phyloP scores from a whole-genome alignment of 148 eudicot species.

The Fagopyrum homotropicum region DNA sequence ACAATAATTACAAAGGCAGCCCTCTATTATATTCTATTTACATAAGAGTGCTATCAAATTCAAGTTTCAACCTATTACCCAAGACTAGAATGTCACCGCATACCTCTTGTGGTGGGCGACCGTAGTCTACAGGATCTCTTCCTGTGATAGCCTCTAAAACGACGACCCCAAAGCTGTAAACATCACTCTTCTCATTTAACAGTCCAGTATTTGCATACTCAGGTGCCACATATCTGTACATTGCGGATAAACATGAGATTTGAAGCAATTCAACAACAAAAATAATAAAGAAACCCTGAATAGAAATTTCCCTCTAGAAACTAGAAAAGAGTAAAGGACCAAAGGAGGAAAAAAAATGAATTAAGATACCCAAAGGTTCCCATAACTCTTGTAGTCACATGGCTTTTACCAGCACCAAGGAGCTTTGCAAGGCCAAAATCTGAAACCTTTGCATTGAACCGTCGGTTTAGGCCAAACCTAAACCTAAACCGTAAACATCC shows the following conservation, averaged over 20 bases:
- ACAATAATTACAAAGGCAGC: too few relatives aligned
- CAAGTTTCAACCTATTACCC: too few relatives aligned
- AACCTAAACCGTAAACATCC: too few relatives aligned
- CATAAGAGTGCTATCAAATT: too few relatives aligned
- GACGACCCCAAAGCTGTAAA: slow-evolving; percentile 68
- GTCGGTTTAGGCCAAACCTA: too few relatives aligned
- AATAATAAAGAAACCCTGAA: too few relatives aligned
- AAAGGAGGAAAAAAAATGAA: too few relatives aligned
- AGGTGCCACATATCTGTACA: slow-evolving; percentile 65
- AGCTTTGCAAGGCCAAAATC: slow-evolving; percentile 76
- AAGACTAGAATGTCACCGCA: too few relatives aligned
- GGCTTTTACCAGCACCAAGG: slow-evolving; percentile 64
- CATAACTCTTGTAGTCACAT: slow-evolving; percentile 69
- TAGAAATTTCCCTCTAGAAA: too few relatives aligned
- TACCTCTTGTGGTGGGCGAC: slow-evolving; percentile 63
- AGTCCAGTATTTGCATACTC: slow-evolving; percentile 77
- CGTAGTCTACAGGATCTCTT: slow-evolving; percentile 71
- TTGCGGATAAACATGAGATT: not conserved
- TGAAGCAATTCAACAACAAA: too few relatives aligned
- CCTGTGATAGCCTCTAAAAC: slow-evolving; percentile 64
- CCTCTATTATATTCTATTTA: too few relatives aligned
- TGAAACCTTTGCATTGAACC: slow-evolving; percentile 71
- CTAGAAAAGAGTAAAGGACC: too few relatives aligned
- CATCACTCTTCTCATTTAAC: slow-evolving; percentile 71
- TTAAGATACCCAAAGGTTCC: slow-evolving; percentile 63